These are phyloP conservation scores for Linum trigynum DNA, from an alignment of 345 rosid species.

Conservation along the genomic window DNA sequence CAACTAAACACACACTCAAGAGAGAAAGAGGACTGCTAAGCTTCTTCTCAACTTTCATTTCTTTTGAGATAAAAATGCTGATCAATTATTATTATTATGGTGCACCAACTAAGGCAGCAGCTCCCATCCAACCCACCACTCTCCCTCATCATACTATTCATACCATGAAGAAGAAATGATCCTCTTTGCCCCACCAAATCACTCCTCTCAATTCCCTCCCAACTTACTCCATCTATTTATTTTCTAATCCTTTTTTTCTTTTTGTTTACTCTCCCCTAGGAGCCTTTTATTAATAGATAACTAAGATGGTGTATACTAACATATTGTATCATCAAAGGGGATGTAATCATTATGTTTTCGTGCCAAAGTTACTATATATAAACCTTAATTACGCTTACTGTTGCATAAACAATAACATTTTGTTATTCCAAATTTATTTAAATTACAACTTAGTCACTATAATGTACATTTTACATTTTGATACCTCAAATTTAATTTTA, in stretches of 20 bases:
- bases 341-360: no score
- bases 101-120: constrained; percentile 6
- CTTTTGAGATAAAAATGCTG: constrained; percentile 23
- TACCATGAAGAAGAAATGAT: constrained; percentile 18
- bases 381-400: no score
- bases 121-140: constrained; percentile 24
- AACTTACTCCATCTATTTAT: constrained; percentile 15
- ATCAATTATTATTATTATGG: neutral
- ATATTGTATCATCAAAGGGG: no score
- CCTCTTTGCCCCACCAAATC: constrained; percentile 19
- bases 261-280: neutral
- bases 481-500: no score
- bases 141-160: constrained; percentile 28
- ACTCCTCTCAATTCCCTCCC: neutral
- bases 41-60: constrained; percentile 20
- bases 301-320: no score
- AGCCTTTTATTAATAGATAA: constrained; percentile 11
- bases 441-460: no score
- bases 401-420: no score
- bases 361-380: no score
- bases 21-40: no score
- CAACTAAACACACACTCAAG: no score
- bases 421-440: no score
- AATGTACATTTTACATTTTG: no score
- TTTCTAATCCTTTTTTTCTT: constrained; percentile 25